Evolutionary conservation across 768 basidiomycete genomes (phyloP), one percentile per base, ranked within the genome.

Genomic region (Coprinopsis strossmayeri): DNA sequence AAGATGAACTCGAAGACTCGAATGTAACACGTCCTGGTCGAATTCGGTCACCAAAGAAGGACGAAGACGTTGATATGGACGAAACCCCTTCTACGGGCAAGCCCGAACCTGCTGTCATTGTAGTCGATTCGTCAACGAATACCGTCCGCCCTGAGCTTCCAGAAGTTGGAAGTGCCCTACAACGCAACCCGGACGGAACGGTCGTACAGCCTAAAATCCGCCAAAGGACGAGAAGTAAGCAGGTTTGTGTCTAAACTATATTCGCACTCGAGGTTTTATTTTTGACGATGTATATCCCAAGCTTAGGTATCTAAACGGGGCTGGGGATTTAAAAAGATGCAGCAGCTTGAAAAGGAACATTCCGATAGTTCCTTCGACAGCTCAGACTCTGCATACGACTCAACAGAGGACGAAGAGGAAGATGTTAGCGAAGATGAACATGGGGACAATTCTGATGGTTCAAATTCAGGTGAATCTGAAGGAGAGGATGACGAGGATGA

Each of bases 351-450:
- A 30, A 64, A 59, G 12, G 64, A 61, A 27, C 68, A 71, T 24
- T 73, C 77, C 2, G 81, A 83, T 45, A 69, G 73, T 2, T 85
- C 81, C 2, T 88, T 84, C 55, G 84, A 88, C 61, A 90, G 83
- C 58, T 90, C 87, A 7, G 83, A 88, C 62, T 87, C 84, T 27
- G 81, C 71, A n/a, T 72, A 81, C 34, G 56, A 55, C 46, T 46
- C 56, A 2, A 2, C 32, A 10, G 27, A 38, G 2, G 57, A 58
- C 10, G 57, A 61, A 27, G 58, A 58, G 10, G 60, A 56, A 17
- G 58, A 52, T 21, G 51, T 50, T 32, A 45, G 41, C 11, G 57
- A 59, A 23, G 60, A 62, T 10, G 57, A 55, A 13, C 56, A 53
- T 17, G 57, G 51, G 18, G 46, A 55, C 34, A 51, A 43, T 13